phyloP scores from a whole-genome alignment of 208 protist genomes.

The Blastocrithidia nonstop region DNA sequence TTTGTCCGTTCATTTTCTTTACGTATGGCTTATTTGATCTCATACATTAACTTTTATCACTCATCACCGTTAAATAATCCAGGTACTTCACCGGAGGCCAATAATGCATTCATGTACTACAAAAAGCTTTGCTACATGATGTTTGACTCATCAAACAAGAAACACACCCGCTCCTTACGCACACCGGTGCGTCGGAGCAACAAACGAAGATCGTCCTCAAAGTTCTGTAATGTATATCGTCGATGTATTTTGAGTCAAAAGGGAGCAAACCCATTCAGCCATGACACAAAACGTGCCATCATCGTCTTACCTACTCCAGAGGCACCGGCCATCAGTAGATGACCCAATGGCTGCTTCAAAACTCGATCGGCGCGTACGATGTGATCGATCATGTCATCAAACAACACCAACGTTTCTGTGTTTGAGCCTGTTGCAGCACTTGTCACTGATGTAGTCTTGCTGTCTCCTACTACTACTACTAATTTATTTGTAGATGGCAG shows the following conservation, averaged over 20 bases:
- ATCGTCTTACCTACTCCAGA: conserved; percentile 98
- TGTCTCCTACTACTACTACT: not conserved
- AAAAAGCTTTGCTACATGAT: conserved; percentile 96
- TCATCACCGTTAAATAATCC: conserved; percentile 98
- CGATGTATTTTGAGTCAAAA: conserved; percentile 96
- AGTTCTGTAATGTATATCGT: conserved; percentile 93
- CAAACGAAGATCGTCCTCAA: conserved; percentile 95
- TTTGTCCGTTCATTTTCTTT: not conserved
- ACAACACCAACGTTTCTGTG: conserved; percentile 94
- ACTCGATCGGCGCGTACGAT: conserved; percentile 98
- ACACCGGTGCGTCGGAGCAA: conserved; percentile 92
- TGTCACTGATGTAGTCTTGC: not conserved
- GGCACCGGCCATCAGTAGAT: conserved; percentile 93
- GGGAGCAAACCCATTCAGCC: conserved; percentile 92
- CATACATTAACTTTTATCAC: conserved; percentile 89
- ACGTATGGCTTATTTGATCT: conserved; percentile 40
- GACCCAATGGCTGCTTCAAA: conserved; percentile 94
- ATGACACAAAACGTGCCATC: conserved; percentile 95
- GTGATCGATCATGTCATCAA: conserved; percentile 97
- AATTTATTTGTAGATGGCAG: not conserved
- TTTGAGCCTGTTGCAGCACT: conserved; percentile 21
- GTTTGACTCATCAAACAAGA: conserved; percentile 99
- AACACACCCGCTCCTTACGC: conserved; percentile 95
- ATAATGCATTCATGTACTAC: conserved; percentile 99
- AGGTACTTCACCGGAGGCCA: conserved; percentile 96